Base-by-base conservation (phyloP, 1,139 yeast species). In the Taphrina populina region DNA sequence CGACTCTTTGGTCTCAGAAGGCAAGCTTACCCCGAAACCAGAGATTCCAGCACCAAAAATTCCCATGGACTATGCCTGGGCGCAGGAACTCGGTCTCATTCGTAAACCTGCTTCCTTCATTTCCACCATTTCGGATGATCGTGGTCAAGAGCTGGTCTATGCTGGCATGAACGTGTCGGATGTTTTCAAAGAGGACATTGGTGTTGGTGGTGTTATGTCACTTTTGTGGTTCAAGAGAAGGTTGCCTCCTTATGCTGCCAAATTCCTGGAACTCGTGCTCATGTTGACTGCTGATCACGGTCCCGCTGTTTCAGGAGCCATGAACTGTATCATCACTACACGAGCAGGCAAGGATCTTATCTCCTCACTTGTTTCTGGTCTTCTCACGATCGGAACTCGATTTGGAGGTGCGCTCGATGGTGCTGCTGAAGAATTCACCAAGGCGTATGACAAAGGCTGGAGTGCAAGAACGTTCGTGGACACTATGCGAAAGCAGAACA, bases 261-360 rank as follows among this genome's bases (percentile, higher is more conserved):
- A 73, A 70, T 73, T 73, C 64, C 64, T 73, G 52, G 77, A 73
- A 62, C 73, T 73, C 76, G 77, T 73, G 26, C 71, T 73, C 56
- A 74, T 74, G 77, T 68, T 73, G 36, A 74, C 77, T 40, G 77
- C 77, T 44, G 77, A 73, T 62, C 77, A 73, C 64, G 77, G 77
- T 59, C 77, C 77, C 21, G 77, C 77, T 46, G 77, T 73, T 29
- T 69, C 73, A 27, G 77, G 77, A 59, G 77, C 77, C 57, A 73
- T 73, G 77, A 73, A 73, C 67, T 74, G 77, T 52, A 73, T 73
- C 60, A 71, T 73, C 63, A 73, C 77, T 37, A 73, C 77, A 40
- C 71, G 77, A 62, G 77, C 77, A 23, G 77, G 77, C 52, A 74
- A 74, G 65, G 77, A 73, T 59, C 67, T 73, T 53, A 73, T 73